Evolutionary conservation across 2,329 filamentous ascomycete genomes (phyloP), one percentile per base, ranked within the genome.

Genomic region (Reticulascus tulasneorum): DNA sequence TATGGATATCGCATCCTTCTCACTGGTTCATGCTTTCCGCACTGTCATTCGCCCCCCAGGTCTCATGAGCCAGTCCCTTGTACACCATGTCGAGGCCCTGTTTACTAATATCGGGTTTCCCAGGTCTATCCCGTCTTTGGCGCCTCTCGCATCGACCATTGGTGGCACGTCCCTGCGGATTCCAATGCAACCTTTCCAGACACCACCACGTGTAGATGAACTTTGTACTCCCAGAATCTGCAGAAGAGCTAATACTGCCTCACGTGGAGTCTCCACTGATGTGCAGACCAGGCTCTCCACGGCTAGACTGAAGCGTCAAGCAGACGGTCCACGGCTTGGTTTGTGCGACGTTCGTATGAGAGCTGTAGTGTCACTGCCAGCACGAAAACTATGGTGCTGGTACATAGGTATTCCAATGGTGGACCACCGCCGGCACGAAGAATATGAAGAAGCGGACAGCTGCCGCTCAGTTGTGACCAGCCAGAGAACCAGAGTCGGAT

Each of bases 251-350:
- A 25, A 38, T 33, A 31, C 38, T 34, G 30, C 38, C 22, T 44
- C 41, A 44, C 41, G 41, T 44, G 41, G 41, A 38, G 35, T 38
- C 29, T 18, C 41, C 41, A 39, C 38, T 42, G 38, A 44, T 44
- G 34, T 42, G 38, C 33, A 38, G 38, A 33, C 35, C 41, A 35
- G 25, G 41, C 31, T 35, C 31, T 38, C 35, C 41, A 31, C 21
- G 26, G 30, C 30, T n/a, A n/a, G n/a, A n/a, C n/a, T n/a, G n/a
- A n/a, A n/a, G n/a, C n/a, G n/a, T n/a, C n/a, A n/a, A n/a, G n/a
- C n/a, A n/a, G 23, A 32, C 20, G 24, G 39, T 28, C 39, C 24
- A 26, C 18, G 22, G 39, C 39, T 42, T 31, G 32, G 35, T 37
- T 18, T 35, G 31, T 40, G 20, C 27, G 35, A 28, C 39, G 22